Percentiles rank a stretch among this genome's conserved stretches.
Evolutionary conservation across 345 rosid species (phyloP).

Genomic region (Microcos paniculata): DNA sequence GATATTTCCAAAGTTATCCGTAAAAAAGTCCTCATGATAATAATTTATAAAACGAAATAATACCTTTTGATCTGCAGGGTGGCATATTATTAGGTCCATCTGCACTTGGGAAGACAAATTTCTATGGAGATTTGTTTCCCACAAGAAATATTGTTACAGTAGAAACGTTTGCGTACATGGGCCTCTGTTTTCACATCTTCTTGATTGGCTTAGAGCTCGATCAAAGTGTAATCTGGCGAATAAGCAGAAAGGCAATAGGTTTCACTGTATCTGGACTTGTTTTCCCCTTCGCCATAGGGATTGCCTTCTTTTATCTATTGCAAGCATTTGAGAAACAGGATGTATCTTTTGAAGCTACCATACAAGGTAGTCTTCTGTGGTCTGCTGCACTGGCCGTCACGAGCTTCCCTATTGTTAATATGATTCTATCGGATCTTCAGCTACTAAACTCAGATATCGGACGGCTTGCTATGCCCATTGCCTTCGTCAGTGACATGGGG

Average conservation of each 20-base stretch:
- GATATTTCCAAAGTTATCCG: too few species aligned
- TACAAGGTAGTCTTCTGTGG: neutral
- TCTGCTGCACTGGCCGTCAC: slow-evolving; percentile 41
- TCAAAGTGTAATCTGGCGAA: slow-evolving; percentile 13
- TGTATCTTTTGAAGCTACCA: neutral
- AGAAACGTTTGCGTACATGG: slow-evolving; percentile 36
- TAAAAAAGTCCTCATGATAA: too few species aligned
- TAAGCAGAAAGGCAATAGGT: slow-evolving; percentile 16
- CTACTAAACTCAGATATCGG: slow-evolving; percentile 80
- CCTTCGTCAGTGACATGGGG: slow-evolving; percentile 75
- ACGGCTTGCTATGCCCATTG: slow-evolving; percentile 80
- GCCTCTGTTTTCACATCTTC: slow-evolving; percentile 36
- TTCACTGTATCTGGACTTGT: neutral
- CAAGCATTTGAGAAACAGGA: neutral
- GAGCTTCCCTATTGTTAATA: slow-evolving; percentile 78
- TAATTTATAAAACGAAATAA: neutral
- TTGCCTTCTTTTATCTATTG: slow-evolving; percentile 10
- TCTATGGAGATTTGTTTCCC: slow-evolving; percentile 16
- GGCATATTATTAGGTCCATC: slow-evolving; percentile 42
- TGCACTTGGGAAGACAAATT: neutral
- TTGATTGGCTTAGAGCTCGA: slow-evolving; percentile 49
- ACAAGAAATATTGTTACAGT: neutral
- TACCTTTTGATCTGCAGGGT: slow-evolving; percentile 27
- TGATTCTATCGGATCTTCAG: slow-evolving; percentile 80
- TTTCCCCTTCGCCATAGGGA: neutral